These are phyloP conservation scores for Xylariaceae sp. DNA, from an alignment of 2,329 filamentous ascomycete genomes.

Conservation along the genomic window DNA sequence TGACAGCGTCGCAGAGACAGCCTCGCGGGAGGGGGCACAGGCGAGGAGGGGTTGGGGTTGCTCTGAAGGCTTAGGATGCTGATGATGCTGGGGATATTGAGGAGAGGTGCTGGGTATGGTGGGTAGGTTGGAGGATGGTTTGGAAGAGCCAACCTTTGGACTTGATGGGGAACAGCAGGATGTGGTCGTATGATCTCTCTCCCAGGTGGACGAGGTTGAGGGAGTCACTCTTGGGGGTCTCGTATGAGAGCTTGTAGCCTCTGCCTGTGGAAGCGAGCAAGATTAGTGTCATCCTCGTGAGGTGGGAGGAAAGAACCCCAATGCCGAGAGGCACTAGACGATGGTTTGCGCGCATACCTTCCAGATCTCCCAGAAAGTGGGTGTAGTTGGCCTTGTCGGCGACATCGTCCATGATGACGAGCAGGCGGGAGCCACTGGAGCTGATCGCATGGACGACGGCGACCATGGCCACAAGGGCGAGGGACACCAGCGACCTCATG, in stretches of 20 bases:
- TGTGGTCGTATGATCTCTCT: conserved; percentile 84
- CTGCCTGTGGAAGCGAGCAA: conserved; percentile 54
- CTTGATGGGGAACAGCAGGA: conserved; percentile 83
- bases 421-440: conserved; percentile 71
- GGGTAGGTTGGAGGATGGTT: not conserved
- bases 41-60: not conserved
- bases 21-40: too few relatives aligned
- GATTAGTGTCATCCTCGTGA: conserved; percentile 1
- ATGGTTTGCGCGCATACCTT: conserved; percentile 47
- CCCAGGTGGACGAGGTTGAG: conserved; percentile 80
- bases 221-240: conserved; percentile 76
- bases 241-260: conserved; percentile 75
- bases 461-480: conserved; percentile 63
- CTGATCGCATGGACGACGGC: conserved; percentile 72
- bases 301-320: not conserved
- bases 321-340: not conserved
- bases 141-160: conserved; percentile 66
- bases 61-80: not conserved
- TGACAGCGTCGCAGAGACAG: too few relatives aligned
- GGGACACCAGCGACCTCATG: conserved; percentile 73
- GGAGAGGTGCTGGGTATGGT: not conserved
- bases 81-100: not conserved
- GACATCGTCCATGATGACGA: conserved; percentile 82
- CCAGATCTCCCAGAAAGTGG: conserved; percentile 71
- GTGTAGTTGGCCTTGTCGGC: conserved; percentile 79